These are phyloP conservation scores for Priceomyces melissophilus DNA, from an alignment of 805 yeast genomes.

Conservation along the genomic window DNA sequence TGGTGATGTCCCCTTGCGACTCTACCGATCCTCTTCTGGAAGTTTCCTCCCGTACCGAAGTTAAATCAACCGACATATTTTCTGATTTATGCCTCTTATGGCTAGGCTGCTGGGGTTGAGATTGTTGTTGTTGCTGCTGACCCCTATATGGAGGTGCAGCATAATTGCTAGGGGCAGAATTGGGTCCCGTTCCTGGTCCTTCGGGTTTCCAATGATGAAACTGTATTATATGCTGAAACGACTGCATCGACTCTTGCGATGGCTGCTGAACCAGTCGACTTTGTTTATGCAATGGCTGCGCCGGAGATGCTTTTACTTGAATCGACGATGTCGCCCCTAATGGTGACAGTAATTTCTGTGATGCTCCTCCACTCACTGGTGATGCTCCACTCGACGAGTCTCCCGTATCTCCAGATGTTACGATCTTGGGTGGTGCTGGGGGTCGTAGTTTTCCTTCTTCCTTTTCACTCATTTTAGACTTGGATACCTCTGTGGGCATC, in stretches of 20 bases:
- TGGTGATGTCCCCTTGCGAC: slow-evolving; percentile 10
- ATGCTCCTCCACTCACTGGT: not conserved
- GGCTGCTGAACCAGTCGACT: slow-evolving; percentile 28
- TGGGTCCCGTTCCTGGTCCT: slow-evolving; percentile 12
- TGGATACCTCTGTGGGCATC: slow-evolving; percentile 32
- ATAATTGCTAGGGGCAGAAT: slow-evolving; percentile 7
- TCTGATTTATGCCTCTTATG: slow-evolving; percentile 41
- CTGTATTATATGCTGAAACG: slow-evolving; percentile 50
- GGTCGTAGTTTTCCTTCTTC: slow-evolving; percentile 3
- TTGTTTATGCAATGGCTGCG: slow-evolving; percentile 37
- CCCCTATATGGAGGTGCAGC: slow-evolving; percentile 8
- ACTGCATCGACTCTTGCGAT: slow-evolving; percentile 42
- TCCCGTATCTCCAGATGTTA: not conserved
- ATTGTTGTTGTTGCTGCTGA: slow-evolving; percentile 5
- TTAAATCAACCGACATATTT: slow-evolving; percentile 28
- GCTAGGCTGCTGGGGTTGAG: slow-evolving; percentile 4
- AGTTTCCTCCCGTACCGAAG: slow-evolving; percentile 3
- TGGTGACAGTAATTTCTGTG: slow-evolving; percentile 14
- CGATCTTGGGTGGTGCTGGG: slow-evolving; percentile 4
- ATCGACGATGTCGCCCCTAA: slow-evolving; percentile 31
- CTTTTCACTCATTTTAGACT: not conserved
- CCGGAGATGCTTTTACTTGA: slow-evolving; percentile 41
- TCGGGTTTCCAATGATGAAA: slow-evolving; percentile 59
- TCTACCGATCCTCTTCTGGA: slow-evolving; percentile 1
- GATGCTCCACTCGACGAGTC: not conserved